Base-by-base conservation (phyloP, 2,329 filamentous ascomycete species). In the Periconia sp. region DNA sequence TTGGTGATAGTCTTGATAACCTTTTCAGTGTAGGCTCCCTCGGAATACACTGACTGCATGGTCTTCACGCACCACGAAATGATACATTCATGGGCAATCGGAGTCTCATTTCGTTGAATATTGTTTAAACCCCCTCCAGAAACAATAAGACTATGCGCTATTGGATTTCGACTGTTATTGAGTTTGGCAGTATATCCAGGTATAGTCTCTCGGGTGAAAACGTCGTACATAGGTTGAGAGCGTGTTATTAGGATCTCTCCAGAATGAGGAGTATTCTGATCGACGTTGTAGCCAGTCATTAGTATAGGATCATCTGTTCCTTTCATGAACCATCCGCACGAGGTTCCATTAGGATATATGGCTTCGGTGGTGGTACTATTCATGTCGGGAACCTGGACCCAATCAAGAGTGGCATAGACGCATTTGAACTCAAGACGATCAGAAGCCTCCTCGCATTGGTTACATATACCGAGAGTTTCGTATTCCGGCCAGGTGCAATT, bases 401-500 rank as follows among this genome's bases (percentile, higher is more conserved):
- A 48, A 29, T 48, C 44, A n/a, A 48, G 34, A 4, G 15, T 39
- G 15, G 29, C 11, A 5, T 35, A 11, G 11, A 5, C 19, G 36
- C 44, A 48, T 4, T 11, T 15, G 19, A 43, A 48, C 10, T 40
- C 26, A 12, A 48, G 44, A 5, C 16, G 28, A 12, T 48, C 29
- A 9, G 41, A 16, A 21, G 30, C 24, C 2, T 48, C 32, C 16
- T 17, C 36, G 21, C 46, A 49, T n/a, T 24, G 25, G 16, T 37
- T 49, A 32, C 46, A 49, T 2, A 49, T 13, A 5, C 30, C 46
- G 6, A 49, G 40, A 3, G 32, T 42, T 28, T 49, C 41, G 22
- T 49, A 49, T 16, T 31, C 3, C 2, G 32, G 26, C 46, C 46
- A 49, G 16, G 46, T 49, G 29, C 46, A 49, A 4, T 43, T 49